Base-by-base conservation (phyloP, 805 yeast species). In the Hermanozyma aechmeae region DNA sequence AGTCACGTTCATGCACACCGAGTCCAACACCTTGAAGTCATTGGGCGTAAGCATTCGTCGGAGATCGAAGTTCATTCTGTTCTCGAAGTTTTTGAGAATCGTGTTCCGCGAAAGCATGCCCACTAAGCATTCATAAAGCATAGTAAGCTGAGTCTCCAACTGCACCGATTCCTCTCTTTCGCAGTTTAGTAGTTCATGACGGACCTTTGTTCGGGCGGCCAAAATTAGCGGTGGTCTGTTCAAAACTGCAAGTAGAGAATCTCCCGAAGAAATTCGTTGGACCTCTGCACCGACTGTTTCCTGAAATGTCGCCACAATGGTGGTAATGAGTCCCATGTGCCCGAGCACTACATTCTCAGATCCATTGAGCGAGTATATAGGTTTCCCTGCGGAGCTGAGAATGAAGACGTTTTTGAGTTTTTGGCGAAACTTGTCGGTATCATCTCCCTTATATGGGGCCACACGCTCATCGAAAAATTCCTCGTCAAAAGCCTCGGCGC, bases 371-470 rank as follows among this genome's bases (percentile, higher is more conserved):
- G 93, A 73, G 51, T 79, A 86, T 5, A 86, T 78, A 2, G 94
- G 94, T 48, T 86, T 86, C 0, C 96, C 96, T 1, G 96, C 94
- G 2, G 76, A 59, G 0, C 94, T 81, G 7, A 86, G 58, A 3
- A 86, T 71, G 41, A 83, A 79, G 45, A 79, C 82, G 35, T 85
- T 93, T 49, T 84, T 85, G 30, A 57, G 41, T 26, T 58, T 62
- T 13, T 33, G 22, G 30, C 49, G 53, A 34, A 63, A 61, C 5
- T 24, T 27, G 7, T 7, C 20, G 9, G 22, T 23, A 19, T 27
- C 32, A 3, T 28, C 31, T 16, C 32, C 36, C 32, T 48, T 50
- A 20, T 44, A 46, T 4, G 35, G 20, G 11, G 32, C 24, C 4
- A 50, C 41, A 17, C 17, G 26, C 13, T 24, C 26, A 6, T 13